These are phyloP conservation scores for Biscogniauxia sp. DNA, from an alignment of 2,329 filamentous ascomycete genomes.

Conservation along the genomic window DNA sequence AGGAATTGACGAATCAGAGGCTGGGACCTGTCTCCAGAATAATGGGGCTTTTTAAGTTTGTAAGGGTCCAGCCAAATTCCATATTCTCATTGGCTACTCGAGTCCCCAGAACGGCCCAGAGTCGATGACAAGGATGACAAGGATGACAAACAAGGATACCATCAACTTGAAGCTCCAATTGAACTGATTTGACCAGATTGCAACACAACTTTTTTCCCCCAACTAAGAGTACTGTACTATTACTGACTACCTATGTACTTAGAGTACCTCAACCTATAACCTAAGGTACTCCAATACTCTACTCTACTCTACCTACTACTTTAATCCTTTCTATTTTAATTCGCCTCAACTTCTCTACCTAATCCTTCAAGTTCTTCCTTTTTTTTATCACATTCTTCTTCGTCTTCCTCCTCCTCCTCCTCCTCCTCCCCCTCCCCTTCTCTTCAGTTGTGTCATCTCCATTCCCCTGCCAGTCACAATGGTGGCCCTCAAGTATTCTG, in stretches of 20 bases:
- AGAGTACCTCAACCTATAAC: too few relatives aligned
- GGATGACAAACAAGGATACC: slow-evolving; percentile 10
- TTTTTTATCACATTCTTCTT: neutral
- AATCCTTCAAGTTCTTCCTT: neutral
- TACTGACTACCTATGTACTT: neutral
- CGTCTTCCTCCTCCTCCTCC: slow-evolving; percentile 6
- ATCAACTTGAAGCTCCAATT: slow-evolving; percentile 1
- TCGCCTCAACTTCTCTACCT: neutral
- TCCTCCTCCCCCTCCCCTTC: slow-evolving; percentile 4
- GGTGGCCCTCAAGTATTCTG: slow-evolving; percentile 34
- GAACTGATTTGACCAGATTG: slow-evolving; percentile 24
- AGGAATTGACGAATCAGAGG: neutral
- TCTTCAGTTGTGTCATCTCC: neutral
- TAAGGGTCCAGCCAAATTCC: slow-evolving; percentile 8
- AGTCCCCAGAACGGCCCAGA: neutral
- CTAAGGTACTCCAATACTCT: too few relatives aligned
- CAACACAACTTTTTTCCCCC: slow-evolving; percentile 19
- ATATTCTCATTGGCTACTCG: slow-evolving; percentile 14
- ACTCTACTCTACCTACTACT: too few relatives aligned
- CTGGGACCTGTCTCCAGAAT: neutral
- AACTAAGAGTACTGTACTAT: too few relatives aligned
- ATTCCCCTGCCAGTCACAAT: slow-evolving; percentile 17
- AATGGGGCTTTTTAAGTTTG: too few relatives aligned
- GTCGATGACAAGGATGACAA: slow-evolving; percentile 1
- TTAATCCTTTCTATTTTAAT: slow-evolving; percentile 4